Evolutionary conservation across 345 rosid genomes (phyloP), one percentile per base, ranked within the genome.

Genomic region (Moricandia arvensis): DNA sequence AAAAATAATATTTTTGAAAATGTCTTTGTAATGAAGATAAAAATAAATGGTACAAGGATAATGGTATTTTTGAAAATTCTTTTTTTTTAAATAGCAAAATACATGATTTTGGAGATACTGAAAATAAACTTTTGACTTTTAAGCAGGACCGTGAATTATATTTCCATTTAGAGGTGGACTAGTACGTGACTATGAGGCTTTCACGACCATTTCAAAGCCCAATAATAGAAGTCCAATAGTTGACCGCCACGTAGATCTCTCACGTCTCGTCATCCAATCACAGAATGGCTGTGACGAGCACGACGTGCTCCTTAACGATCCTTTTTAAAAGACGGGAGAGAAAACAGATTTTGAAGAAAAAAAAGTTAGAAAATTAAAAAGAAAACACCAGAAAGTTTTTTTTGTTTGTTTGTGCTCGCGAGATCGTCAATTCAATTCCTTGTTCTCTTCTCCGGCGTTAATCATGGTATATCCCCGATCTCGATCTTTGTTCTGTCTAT

Each of bases 221-320:
- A 74, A 63, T 37, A 57, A n/a, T 7, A 26, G 58, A 7, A 0
- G 16, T n/a, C 78, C 66, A 74, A 43, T 66, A 2, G 57, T 2
- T 0, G 1, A 38, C 0, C 3, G 27, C 60, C 78, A 75, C 73
- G 78, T 74, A 8, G 58, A 43, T 8, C 16, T 45, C 26, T 45
- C 38, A 75, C 78, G 78, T 75, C 60, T 66, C 21, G 7, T 0
- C 31, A 33, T 2, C 78, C 78, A 74, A 74, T 75, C 49, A 75
- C 8, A 45, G 29, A 66, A 13, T 2, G 18, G 51, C 24, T 45
- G 67, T 75, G 69, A 43, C 35, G 57, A 64, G 72, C 47, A 27
- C 59, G 16, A 38, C 35, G 7, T 12, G 2, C 17, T 47, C 77
- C 41, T 8, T 33, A 13, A 21, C 45, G 59, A 35, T 8, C 18